Conservation (phyloP, 176 grass and related monocot species). For the Triticum urartu region DNA sequence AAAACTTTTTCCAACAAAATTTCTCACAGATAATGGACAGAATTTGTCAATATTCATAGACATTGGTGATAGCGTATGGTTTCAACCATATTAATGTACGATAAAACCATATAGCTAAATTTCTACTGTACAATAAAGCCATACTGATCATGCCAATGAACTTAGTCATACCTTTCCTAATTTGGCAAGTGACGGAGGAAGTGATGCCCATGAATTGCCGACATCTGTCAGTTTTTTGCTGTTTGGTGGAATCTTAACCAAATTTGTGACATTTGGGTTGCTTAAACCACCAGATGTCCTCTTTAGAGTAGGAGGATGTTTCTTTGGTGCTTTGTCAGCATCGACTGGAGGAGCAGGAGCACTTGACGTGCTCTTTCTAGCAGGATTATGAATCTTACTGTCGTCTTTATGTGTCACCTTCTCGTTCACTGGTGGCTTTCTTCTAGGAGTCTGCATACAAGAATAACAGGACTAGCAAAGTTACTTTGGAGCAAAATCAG, state of each 20-base stretch:
- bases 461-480: constrained; percentile 1
- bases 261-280: constrained; percentile 69
- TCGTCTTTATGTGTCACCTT: constrained; percentile 62
- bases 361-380: constrained; percentile 58
- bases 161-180: constrained; percentile 73
- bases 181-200: constrained; percentile 78
- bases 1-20: neutral
- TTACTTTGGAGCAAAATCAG: constrained; percentile 17
- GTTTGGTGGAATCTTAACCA: constrained; percentile 70
- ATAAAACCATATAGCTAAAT: neutral
- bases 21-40: neutral
- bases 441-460: constrained; percentile 63
- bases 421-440: constrained; percentile 54
- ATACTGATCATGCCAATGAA: constrained; percentile 6
- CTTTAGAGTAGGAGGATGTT: constrained; percentile 48
- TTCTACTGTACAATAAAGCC: neutral
- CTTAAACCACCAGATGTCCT: constrained; percentile 44
- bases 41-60: constrained; percentile 5
- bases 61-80: neutral
- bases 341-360: constrained; percentile 51
- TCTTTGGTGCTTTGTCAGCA: constrained; percentile 52
- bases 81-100: neutral
- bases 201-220: constrained; percentile 63
- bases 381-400: constrained; percentile 53
- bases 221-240: constrained; percentile 82